Evolutionary conservation across 73 alveolate species (phyloP).

Genomic region (Paramecium tetraurelia): DNA sequence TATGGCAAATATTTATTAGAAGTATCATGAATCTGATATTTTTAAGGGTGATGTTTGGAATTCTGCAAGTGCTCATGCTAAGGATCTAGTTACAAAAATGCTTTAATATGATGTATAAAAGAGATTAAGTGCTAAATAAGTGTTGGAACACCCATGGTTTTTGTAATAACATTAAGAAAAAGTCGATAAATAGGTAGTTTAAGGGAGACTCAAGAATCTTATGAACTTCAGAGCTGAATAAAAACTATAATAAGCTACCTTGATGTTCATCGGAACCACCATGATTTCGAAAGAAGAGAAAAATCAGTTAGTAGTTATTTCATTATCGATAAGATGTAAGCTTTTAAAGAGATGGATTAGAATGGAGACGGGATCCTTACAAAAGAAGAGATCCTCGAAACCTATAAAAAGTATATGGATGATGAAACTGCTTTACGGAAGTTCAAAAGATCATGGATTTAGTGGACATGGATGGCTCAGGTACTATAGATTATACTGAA

Average conservation of each 20-base stretch:
- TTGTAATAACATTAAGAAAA: slow-evolving; percentile 31
- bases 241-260: slow-evolving; percentile 53
- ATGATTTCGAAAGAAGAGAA: slow-evolving; percentile 60
- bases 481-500: slow-evolving; percentile 74
- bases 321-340: slow-evolving; percentile 17
- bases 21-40: background rate
- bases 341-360: slow-evolving; percentile 58
- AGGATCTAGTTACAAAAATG: slow-evolving; percentile 58
- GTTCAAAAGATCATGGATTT: slow-evolving; percentile 72
- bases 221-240: slow-evolving; percentile 62
- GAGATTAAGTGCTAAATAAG: slow-evolving; percentile 61
- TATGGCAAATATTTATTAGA: slow-evolving; percentile 42
- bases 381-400: slow-evolving; percentile 70
- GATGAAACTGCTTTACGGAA: slow-evolving; percentile 65
- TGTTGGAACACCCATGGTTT: slow-evolving; percentile 60
- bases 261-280: slow-evolving; percentile 52
- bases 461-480: slow-evolving; percentile 74
- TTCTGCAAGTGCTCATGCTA: slow-evolving; percentile 50
- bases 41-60: slow-evolving; percentile 53
- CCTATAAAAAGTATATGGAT: slow-evolving; percentile 67
- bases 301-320: slow-evolving; percentile 48
- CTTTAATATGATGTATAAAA: slow-evolving; percentile 43
- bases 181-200: slow-evolving; percentile 30
- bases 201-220: slow-evolving; percentile 24
- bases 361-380: slow-evolving; percentile 79